phyloP scores from a whole-genome alignment of 2,329 filamentous ascomycete genomes.

The Pestalotiopsis fici region DNA sequence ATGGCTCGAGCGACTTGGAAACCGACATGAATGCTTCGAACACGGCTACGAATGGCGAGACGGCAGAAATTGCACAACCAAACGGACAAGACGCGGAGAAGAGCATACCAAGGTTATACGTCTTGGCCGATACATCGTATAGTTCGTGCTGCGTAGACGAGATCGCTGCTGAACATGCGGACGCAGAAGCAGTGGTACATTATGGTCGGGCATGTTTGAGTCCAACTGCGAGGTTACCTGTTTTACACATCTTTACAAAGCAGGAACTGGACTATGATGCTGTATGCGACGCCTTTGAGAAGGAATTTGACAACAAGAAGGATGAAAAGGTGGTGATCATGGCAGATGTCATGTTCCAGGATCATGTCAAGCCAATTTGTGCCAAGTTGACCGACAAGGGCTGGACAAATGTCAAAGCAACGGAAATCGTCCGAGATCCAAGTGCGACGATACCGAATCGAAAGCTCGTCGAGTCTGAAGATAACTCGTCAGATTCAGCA shows the following conservation, averaged over 20 bases:
- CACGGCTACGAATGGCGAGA: neutral
- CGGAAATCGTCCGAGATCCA: conserved; percentile 76
- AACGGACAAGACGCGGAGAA: neutral
- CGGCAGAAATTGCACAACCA: neutral
- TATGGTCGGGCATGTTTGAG: conserved; percentile 93
- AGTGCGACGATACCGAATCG: conserved; percentile 83
- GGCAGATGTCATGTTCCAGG: conserved; percentile 85
- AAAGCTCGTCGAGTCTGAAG: conserved; percentile 45
- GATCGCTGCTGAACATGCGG: conserved; percentile 89
- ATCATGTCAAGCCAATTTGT: conserved; percentile 66
- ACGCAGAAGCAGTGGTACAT: conserved; percentile 89
- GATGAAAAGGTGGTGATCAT: conserved; percentile 72
- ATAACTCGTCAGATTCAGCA: conserved; percentile 8
- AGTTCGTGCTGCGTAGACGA: conserved; percentile 97
- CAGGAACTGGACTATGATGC: conserved; percentile 65
- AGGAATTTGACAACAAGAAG: conserved; percentile 67
- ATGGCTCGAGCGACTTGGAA: conserved; percentile 10
- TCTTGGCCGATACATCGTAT: conserved; percentile 94
- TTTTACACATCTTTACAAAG: conserved; percentile 87
- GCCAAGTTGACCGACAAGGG: conserved; percentile 57
- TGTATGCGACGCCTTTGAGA: conserved; percentile 62
- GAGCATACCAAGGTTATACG: conserved; percentile 58
- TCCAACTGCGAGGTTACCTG: conserved; percentile 82
- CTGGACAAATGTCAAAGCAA: conserved; percentile 71
- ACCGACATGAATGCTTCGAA: conserved; percentile 9